These are phyloP conservation scores for Boletus sp. DNA, from an alignment of 1,284 basidiomycete species.

Conservation along the genomic window DNA sequence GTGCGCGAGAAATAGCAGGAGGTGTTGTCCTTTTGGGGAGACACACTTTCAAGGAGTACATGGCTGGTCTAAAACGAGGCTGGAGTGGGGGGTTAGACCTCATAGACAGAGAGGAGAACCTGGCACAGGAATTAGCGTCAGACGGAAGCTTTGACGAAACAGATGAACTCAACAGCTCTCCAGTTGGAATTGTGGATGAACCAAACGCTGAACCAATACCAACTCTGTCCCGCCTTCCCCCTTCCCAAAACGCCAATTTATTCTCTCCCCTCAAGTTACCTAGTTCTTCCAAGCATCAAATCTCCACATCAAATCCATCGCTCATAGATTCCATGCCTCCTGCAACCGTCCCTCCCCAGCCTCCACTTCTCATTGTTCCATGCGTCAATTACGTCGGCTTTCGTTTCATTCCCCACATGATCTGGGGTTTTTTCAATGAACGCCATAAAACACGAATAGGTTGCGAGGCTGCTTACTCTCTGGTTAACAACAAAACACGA, in stretches of 20 bases:
- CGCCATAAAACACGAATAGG: conserved; percentile 77
- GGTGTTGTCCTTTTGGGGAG: conserved; percentile 89
- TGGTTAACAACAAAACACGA: conserved; percentile 68
- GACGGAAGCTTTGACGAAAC: conserved; percentile 81
- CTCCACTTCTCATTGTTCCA: conserved; percentile 85
- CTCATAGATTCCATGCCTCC: conserved; percentile 46
- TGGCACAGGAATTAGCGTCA: conserved; percentile 66
- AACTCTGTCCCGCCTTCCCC: conserved; percentile 40
- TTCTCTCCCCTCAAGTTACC: conserved; percentile 43
- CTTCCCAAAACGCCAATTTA: conserved; percentile 38
- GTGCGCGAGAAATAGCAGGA: conserved; percentile 70
- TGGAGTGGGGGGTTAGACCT: conserved; percentile 77
- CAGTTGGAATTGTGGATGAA: conserved; percentile 31
- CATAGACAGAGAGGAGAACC: conserved; percentile 73
- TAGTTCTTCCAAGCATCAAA: conserved; percentile 24
- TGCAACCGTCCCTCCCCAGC: conserved; percentile 66
- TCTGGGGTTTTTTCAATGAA: conserved; percentile 92
- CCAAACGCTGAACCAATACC: conserved; percentile 38
- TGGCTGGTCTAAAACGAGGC: conserved; percentile 81
- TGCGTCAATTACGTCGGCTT: conserved; percentile 88
- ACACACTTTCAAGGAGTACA: conserved; percentile 92
- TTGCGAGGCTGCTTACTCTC: conserved; percentile 76
- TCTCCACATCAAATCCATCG: conserved; percentile 13
- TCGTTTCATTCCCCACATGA: conserved; percentile 84
- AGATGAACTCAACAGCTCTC: conserved; percentile 32